phyloP scores from a whole-genome alignment of 2,329 filamentous ascomycete genomes.

The Venturia carpophila region DNA sequence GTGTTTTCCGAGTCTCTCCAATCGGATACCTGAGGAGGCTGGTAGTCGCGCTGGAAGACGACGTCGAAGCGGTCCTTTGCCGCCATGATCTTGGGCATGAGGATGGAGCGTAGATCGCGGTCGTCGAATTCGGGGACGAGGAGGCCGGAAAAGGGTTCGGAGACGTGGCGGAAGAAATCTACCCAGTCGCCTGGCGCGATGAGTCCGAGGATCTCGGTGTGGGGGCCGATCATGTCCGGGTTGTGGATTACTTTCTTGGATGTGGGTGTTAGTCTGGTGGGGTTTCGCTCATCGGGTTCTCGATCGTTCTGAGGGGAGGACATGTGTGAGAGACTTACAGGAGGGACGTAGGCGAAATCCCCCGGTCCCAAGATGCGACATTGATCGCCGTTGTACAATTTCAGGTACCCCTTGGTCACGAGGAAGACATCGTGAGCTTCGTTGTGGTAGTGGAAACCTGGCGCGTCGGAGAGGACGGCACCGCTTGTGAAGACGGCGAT shows the following conservation, averaged over 20 bases:
- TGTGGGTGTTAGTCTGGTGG: slow-evolving; percentile 16
- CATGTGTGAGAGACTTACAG: slow-evolving; percentile 27
- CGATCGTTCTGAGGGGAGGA: no score
- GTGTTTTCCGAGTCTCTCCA: slow-evolving; percentile 37
- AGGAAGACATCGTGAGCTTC: slow-evolving; percentile 49
- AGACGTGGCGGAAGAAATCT: slow-evolving; percentile 53
- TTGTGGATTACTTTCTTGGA: slow-evolving; percentile 46
- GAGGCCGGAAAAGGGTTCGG: slow-evolving; percentile 44
- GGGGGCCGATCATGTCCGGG: slow-evolving; percentile 46
- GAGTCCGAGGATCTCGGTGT: slow-evolving; percentile 48
- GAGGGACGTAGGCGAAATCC: slow-evolving; percentile 52
- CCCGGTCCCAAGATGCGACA: slow-evolving; percentile 47
- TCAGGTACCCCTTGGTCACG: slow-evolving; percentile 47
- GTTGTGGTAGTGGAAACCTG: slow-evolving; percentile 47
- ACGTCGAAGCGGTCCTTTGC: slow-evolving; percentile 51
- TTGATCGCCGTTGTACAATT: slow-evolving; percentile 51
- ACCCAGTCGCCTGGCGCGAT: slow-evolving; percentile 53
- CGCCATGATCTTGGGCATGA: slow-evolving; percentile 50
- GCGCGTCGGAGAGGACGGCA: slow-evolving; percentile 36
- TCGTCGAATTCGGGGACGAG: slow-evolving; percentile 46
- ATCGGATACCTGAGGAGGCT: slow-evolving; percentile 37
- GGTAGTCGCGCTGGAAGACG: slow-evolving; percentile 43
- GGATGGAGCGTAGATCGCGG: slow-evolving; percentile 42
- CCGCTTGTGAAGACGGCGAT: slow-evolving; percentile 44
- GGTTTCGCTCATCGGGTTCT: no score